These are phyloP conservation scores for Neophaeococcomyces mojaviensis DNA, from an alignment of 2,329 filamentous ascomycete species.

Conservation along the genomic window DNA sequence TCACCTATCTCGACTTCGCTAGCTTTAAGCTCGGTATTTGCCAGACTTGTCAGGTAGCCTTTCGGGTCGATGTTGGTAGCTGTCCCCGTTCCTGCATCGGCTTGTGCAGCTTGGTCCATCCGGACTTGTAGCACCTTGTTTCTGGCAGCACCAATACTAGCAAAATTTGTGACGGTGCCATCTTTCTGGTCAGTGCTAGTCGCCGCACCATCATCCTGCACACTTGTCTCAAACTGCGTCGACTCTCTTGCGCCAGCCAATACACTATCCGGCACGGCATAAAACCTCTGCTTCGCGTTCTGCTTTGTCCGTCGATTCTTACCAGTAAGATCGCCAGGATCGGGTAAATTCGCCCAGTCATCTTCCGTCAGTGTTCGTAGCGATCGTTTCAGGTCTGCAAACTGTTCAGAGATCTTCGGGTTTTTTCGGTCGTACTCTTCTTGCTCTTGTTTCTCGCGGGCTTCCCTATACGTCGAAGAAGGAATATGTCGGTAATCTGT, in stretches of 20 bases:
- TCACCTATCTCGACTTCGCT: slow-evolving; percentile 83
- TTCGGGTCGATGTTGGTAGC: slow-evolving; percentile 89
- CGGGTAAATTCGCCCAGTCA: slow-evolving; percentile 91
- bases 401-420: slow-evolving; percentile 96
- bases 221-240: slow-evolving; percentile 75
- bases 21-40: slow-evolving; percentile 70
- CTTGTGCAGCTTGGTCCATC: slow-evolving; percentile 77
- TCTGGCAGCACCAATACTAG: slow-evolving; percentile 89
- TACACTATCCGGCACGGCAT: slow-evolving; percentile 94
- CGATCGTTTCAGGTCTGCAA: slow-evolving; percentile 88
- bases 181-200: slow-evolving; percentile 50
- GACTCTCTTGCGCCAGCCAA: slow-evolving; percentile 76
- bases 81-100: slow-evolving; percentile 63
- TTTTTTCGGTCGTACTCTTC: slow-evolving; percentile 97
- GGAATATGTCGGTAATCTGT: slow-evolving; percentile 68
- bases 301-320: slow-evolving; percentile 83
- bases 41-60: slow-evolving; percentile 88
- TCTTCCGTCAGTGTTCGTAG: slow-evolving; percentile 84
- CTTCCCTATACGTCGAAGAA: slow-evolving; percentile 67
- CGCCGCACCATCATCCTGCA: slow-evolving; percentile 68
- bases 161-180: slow-evolving; percentile 96
- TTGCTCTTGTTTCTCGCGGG: slow-evolving; percentile 79
- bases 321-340: slow-evolving; percentile 92
- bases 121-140: slow-evolving; percentile 94
- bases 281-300: slow-evolving; percentile 71